These are phyloP conservation scores for Fusarium citri DNA, from an alignment of 2,329 filamentous ascomycete genomes.

Conservation along the genomic window DNA sequence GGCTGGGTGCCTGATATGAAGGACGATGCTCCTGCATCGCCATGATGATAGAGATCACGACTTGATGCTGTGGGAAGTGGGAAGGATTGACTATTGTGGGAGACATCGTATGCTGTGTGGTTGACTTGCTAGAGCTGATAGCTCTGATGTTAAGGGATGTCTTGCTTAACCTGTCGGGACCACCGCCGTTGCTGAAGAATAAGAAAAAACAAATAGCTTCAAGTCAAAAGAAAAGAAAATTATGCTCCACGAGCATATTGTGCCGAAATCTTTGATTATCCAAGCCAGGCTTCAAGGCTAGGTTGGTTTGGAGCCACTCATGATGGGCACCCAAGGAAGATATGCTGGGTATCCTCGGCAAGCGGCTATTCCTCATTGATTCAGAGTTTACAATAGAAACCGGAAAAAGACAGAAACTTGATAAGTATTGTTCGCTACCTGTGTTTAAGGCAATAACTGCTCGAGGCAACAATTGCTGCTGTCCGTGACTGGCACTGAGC, in stretches of 20 bases:
- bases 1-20: conserved; percentile 89
- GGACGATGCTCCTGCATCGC: conserved; percentile 50
- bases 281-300: neutral
- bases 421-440: neutral
- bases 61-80: neutral
- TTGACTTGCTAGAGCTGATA: conserved; percentile 20
- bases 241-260: neutral
- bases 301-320: neutral
- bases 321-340: neutral
- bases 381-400: neutral
- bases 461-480: neutral
- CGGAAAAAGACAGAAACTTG: neutral
- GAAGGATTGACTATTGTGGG: neutral
- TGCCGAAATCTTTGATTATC: neutral
- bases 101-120: conserved; percentile 7
- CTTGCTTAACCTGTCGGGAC: neutral
- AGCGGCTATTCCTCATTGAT: neutral
- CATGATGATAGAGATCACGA: conserved; percentile 21
- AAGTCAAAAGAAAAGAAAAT: neutral
- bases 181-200: neutral
- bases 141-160: neutral
- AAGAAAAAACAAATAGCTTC: neutral
- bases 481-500: neutral
- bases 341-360: neutral
- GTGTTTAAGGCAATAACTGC: neutral